A percentile compares a stretch with the other conserved stretches of the same genome.
phyloP scores from a whole-genome alignment of 306 rosid genomes.

The Medicago arabica region DNA sequence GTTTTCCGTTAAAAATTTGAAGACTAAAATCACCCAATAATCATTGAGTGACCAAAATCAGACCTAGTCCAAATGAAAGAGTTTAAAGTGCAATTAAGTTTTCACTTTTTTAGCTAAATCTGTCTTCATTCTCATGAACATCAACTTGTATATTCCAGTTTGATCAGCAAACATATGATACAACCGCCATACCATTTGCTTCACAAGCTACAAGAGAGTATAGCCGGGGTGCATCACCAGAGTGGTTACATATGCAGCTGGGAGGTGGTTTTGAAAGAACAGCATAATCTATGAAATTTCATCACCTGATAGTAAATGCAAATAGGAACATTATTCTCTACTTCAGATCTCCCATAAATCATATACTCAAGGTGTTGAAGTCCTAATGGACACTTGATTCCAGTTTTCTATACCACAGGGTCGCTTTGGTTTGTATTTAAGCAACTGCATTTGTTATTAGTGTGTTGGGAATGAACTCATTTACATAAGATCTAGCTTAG shows the following conservation, averaged over 20 bases:
- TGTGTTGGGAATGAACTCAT: constrained; percentile 59
- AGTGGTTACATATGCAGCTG: constrained; percentile 96
- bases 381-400: constrained; percentile 46
- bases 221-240: constrained; percentile 78
- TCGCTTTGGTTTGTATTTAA: constrained; percentile 48
- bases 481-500: constrained; percentile 52
- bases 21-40: background rate
- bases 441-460: constrained; percentile 52
- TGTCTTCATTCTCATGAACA: constrained; percentile 38
- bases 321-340: constrained; percentile 46
- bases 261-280: constrained; percentile 88
- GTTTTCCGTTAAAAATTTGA: background rate
- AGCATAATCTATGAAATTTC: constrained; percentile 52
- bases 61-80: background rate
- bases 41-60: background rate
- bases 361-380: constrained; percentile 56
- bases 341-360: constrained; percentile 51
- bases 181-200: constrained; percentile 61
- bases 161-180: constrained; percentile 75
- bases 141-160: constrained; percentile 57
- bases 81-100: background rate
- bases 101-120: constrained; percentile 35
- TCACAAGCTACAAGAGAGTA: constrained; percentile 79
- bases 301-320: constrained; percentile 58
- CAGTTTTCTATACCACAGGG: constrained; percentile 47